Base-by-base conservation (phyloP, 179 eudicot species). In the Spinacia oleracea region DNA sequence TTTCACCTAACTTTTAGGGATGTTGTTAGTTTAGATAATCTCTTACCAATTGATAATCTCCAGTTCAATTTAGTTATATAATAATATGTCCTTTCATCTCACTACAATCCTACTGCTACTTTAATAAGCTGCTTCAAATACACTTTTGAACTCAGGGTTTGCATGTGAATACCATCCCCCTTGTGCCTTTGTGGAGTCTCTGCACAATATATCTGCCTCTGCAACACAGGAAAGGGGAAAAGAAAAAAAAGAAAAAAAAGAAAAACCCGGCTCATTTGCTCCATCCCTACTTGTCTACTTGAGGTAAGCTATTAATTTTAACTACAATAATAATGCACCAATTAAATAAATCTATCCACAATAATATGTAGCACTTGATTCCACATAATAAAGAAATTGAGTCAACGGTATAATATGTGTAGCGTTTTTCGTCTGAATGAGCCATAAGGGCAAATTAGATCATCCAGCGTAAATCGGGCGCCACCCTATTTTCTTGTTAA, bases 401-500 rank as follows among this genome's bases (percentile, higher is more conserved):
- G 53, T 48, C 20, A 16, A 48, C 53, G n/a, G n/a, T n/a, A n/a
- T n/a, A n/a, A n/a, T n/a, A n/a, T n/a, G n/a, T n/a, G n/a, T n/a
- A n/a, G n/a, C n/a, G n/a, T n/a, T n/a, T n/a, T n/a, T n/a, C n/a
- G n/a, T n/a, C n/a, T n/a, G n/a, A n/a, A n/a, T n/a, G n/a, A n/a
- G n/a, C n/a, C n/a, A n/a, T n/a, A n/a, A n/a, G n/a, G n/a, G n/a
- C n/a, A n/a, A n/a, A n/a, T n/a, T n/a, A n/a, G n/a, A n/a, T n/a
- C n/a, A n/a, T n/a, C n/a, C n/a, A n/a, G n/a, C n/a, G n/a, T n/a
- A n/a, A n/a, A n/a, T n/a, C n/a, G n/a, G n/a, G n/a, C n/a, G 48
- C 73, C 62, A 77, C 59, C 58, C 21, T 53, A 58, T 9, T 79
- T 51, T 53, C 82, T 79, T 83, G 78, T 76, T 46, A 73, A 64